Base-by-base conservation (phyloP, 2,329 filamentous ascomycete species). In the Geoglossum cookeanum region DNA sequence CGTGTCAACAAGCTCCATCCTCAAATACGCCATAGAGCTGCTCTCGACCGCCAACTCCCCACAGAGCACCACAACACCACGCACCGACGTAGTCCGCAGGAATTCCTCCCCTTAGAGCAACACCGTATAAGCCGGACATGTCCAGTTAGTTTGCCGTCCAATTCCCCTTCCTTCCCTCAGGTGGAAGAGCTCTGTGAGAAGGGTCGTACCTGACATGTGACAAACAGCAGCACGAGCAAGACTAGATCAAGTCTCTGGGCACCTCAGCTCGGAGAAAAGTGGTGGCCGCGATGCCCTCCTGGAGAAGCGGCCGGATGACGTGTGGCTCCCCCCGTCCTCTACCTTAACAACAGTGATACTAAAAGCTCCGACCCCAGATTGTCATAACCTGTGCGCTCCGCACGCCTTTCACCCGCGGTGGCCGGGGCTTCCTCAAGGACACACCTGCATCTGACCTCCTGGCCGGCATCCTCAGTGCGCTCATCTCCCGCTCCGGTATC, bases 381-480 rank as follows among this genome's bases (percentile, higher is more conserved):
- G 92, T 98, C 66, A 82, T 98, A 61, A 97, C 92, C 61, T 87
- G 86, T 63, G 87, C 86, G 64, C 86, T 96, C 66, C 88, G 92
- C 65, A 94, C 88, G 15, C 81, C 92, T 65, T 83, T 97, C 71
- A 95, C 89, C 63, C 94, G 88, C 72, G 91, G 89, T 64, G 89
- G 90, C 66, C 90, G 89, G 73, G 92, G 92, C 63, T 85, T 82
- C 55, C 92, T 98, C 78, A 97, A 97, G 76, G 92, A 97, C 72
- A 97, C 92, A 7, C 77, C 81, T 57, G 87, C 86, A 5, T 80
- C 88, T 45, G 91, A 97, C 70, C 77, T 97, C 61, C 82, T 97
- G 65, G 81, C 82, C 55, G 88, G 87, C 64, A 83, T 88, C 52
- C 83, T 97, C 72, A 84, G 83, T 72, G 83, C 82, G 59, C 75